Percentiles rank a stretch among this genome's conserved stretches.
phyloP scores from a whole-genome alignment of 805 yeast species.

The Candida suzukii region DNA sequence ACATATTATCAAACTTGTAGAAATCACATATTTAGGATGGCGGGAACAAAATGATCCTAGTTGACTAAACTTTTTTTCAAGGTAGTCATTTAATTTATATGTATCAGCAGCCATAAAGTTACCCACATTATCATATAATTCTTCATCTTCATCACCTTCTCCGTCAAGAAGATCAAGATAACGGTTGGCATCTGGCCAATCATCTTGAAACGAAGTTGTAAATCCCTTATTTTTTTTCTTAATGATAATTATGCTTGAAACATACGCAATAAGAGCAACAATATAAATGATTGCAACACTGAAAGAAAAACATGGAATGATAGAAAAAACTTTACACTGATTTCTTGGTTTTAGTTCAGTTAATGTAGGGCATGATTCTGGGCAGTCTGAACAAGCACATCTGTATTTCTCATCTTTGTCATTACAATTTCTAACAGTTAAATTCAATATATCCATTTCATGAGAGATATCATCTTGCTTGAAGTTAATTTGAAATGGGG shows the following conservation, averaged over 20 bases:
- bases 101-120: conserved; percentile 24
- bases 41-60: conserved; percentile 55
- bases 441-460: conserved; percentile 23
- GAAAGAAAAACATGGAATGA: conserved; percentile 69
- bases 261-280: conserved; percentile 6
- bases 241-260: neutral
- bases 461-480: conserved; percentile 28
- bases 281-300: conserved; percentile 47
- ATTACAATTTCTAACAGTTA: conserved; percentile 40
- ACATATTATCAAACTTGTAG: conserved; percentile 33
- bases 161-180: conserved; percentile 13
- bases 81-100: conserved; percentile 39
- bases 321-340: conserved; percentile 47
- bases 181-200: conserved; percentile 6
- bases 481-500: conserved; percentile 90
- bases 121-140: conserved; percentile 13
- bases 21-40: conserved; percentile 49
- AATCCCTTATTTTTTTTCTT: neutral
- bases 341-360: conserved; percentile 34
- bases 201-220: conserved; percentile 6
- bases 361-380: conserved; percentile 67
- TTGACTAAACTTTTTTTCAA: conserved; percentile 41
- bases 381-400: conserved; percentile 92
- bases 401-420: conserved; percentile 48
- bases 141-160: conserved; percentile 24